A percentile compares a stretch with the other conserved stretches of the same genome.
Evolutionary conservation across 352 stramenopile species (phyloP).

Genomic region (Phytophthora pisi): DNA sequence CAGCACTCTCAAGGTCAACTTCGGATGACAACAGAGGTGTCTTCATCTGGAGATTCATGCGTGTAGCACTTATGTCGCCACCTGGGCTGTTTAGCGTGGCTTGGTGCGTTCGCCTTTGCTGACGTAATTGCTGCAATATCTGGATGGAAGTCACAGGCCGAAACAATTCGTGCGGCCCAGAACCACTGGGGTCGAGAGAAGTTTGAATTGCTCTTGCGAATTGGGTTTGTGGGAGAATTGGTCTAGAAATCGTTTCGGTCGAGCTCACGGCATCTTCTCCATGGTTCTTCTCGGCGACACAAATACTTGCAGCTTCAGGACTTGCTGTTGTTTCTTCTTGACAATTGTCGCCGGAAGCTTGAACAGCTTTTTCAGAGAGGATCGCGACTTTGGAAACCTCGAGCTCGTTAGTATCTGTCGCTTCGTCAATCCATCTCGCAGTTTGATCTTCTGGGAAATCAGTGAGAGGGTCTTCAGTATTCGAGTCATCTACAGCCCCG

Average conservation of each 20-base stretch:
- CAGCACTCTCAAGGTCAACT: conserved; percentile 13
- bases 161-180: conserved; percentile 6
- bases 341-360: conserved; percentile 15
- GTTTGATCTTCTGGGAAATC: conserved; percentile 1
- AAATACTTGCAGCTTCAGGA: neutral
- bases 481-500: neutral
- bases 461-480: neutral
- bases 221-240: conserved; percentile 8
- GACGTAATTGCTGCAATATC: conserved; percentile 33
- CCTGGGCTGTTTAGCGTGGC: conserved; percentile 1
- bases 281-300: neutral
- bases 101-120: conserved; percentile 26
- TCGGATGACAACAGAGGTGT: conserved; percentile 14
- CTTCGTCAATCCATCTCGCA: conserved; percentile 25
- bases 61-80: neutral
- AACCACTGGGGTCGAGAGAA: conserved; percentile 1
- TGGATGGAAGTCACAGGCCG: conserved; percentile 16
- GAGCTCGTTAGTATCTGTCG: conserved; percentile 42
- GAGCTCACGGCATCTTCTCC: neutral
- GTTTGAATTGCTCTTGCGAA: conserved; percentile 16
- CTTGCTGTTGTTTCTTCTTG: conserved; percentile 1
- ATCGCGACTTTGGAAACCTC: neutral
- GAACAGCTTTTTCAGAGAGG: conserved; percentile 37
- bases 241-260: neutral
- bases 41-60: neutral